Evolutionary conservation across 148 eudicot genomes (phyloP).

Genomic region (Rhododendron ovatum): DNA sequence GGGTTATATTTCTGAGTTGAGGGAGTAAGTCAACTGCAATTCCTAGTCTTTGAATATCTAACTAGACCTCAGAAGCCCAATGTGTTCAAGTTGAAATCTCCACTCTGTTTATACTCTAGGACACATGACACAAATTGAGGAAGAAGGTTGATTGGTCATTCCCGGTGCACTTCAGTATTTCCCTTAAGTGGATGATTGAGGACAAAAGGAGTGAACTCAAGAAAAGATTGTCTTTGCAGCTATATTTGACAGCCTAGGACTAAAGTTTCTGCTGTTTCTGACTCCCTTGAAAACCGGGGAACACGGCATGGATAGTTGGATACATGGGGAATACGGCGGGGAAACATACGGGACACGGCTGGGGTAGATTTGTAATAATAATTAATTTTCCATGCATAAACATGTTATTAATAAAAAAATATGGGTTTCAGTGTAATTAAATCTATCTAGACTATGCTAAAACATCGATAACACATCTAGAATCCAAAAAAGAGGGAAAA

Average conservation of each 20-base stretch:
- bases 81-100: background rate
- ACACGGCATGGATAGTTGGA: no score
- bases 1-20: slow-evolving; percentile 53
- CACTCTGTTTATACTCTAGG: background rate
- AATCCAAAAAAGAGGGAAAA: background rate
- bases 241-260: background rate
- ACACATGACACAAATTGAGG: background rate
- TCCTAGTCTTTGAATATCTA: background rate
- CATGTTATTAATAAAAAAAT: background rate
- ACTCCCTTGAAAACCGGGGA: background rate
- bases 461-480: background rate
- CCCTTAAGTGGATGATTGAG: background rate
- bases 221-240: background rate
- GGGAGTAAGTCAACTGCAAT: slow-evolving; percentile 55
- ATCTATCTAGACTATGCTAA: no score
- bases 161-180: background rate
- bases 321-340: no score
- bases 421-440: background rate
- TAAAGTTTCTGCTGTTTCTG: background rate
- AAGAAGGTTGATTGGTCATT: background rate
- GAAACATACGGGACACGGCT: background rate
- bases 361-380: background rate
- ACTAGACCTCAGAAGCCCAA: background rate
- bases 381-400: no score
- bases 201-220: background rate